Evolutionary conservation across 257 asterid genomes (phyloP), one percentile per base, ranked within the genome.

Genomic region (Scutellaria barbata): DNA sequence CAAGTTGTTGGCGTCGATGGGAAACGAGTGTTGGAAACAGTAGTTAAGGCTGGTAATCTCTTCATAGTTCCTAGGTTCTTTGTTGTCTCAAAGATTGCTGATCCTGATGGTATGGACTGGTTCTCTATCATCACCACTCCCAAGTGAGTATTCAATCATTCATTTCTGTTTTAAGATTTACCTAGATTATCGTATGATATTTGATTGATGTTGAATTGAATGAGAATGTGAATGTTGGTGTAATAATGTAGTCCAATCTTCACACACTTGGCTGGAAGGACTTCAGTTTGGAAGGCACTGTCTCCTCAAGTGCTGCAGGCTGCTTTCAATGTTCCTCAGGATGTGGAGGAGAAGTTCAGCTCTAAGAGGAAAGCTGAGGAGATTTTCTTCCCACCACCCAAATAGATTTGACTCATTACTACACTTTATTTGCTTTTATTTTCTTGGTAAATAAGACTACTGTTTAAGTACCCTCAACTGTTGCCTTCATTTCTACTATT

Each of bases 91-190:
- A 92, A 92, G 90, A 90, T 92, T 68, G 83, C 90, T 9, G 86
- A 83, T 76, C 81, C 90, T 46, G 91, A 84, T 60, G 98, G 97
- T 63, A 40, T 92, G 92, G 96, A 87, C 55, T 90, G 97, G 97
- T 90, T 90, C 91, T 92, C 97, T 11, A 92, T 90, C 70, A 88
- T 92, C 84, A 84, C 93, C 10, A 92, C 98, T 16, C 98, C 98
- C 14, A 85, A 90, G 97, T 90, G 67, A 73, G 95, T 72, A 30
- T 30, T 4, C 35, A 30, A 30, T 30, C 35, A 14, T 37, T 10
- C 18, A 9, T 60, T 16, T 33, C 9, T 22, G 11, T 7, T 35
- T 12, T 5, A 25, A 3, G 16, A 10, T 9, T 6, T 9, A 41
- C 5, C 5, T 20, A 20, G 1, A 1, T 11, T 18, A 5, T 43